Percentiles rank a stretch among this genome's conserved stretches.
Evolutionary conservation across 257 asterid species (phyloP).

Genomic region (Plantago elongata): DNA sequence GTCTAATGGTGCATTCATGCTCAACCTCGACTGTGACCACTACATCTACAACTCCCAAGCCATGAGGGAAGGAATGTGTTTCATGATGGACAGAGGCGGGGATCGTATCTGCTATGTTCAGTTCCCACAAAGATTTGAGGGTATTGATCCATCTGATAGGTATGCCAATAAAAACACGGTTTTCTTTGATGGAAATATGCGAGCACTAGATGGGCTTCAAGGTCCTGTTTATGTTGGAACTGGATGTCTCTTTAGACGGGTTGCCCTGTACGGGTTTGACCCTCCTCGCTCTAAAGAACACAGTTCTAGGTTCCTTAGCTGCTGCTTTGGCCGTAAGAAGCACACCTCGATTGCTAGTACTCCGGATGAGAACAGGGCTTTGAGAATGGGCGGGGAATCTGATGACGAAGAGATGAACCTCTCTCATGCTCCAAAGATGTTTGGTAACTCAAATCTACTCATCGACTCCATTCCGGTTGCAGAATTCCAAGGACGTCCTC

Average conservation of each 20-base stretch:
- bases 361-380: conserved; percentile 50
- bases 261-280: conserved; percentile 70
- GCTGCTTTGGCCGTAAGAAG: conserved; percentile 43
- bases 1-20: conserved; percentile 77
- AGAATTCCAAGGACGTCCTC: conserved; percentile 68
- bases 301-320: conserved; percentile 38
- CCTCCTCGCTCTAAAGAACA: conserved; percentile 66
- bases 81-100: conserved; percentile 81
- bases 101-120: conserved; percentile 70
- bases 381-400: conserved; percentile 55
- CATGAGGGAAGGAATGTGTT: conserved; percentile 79
- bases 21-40: conserved; percentile 75
- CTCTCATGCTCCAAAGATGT: conserved; percentile 49
- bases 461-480: conserved; percentile 70
- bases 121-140: conserved; percentile 72
- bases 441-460: conserved; percentile 58
- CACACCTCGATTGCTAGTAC: conserved; percentile 15
- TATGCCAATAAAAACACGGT: conserved; percentile 69
- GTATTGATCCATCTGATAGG: conserved; percentile 69
- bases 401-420: conserved; percentile 60
- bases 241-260: conserved; percentile 60
- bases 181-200: conserved; percentile 70
- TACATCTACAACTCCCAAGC: conserved; percentile 67
- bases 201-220: conserved; percentile 75
- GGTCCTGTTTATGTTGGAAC: conserved; percentile 77